Conservation (phyloP, 257 asterid species). For the Vinca minor region DNA sequence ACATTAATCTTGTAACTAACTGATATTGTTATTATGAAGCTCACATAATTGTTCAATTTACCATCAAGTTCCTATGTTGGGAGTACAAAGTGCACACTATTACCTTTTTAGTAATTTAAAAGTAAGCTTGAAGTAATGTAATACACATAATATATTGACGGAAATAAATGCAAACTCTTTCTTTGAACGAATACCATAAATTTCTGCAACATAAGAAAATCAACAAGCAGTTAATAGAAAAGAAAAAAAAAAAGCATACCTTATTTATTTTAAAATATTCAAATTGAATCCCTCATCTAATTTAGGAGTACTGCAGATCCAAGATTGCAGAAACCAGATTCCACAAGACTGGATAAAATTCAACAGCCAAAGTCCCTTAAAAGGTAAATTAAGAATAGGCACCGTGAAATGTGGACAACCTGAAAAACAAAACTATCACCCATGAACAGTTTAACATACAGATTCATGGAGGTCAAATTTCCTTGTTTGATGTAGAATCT, state of each 20-base stretch:
- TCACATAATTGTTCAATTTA: background rate
- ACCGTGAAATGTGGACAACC: background rate
- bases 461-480: background rate
- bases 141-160: background rate
- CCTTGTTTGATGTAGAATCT: too few species aligned
- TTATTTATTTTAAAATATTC: background rate
- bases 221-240: background rate
- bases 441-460: background rate
- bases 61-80: background rate
- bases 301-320: background rate
- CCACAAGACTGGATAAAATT: background rate
- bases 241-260: background rate
- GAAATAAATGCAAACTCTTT: background rate
- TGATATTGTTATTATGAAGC: too few species aligned
- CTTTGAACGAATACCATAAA: background rate
- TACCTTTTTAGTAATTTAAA: background rate
- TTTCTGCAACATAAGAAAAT: background rate
- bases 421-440: background rate
- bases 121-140: background rate
- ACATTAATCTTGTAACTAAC: background rate
- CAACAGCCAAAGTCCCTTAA: background rate
- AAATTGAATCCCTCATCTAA: conserved; percentile 12
- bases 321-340: background rate
- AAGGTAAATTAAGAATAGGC: background rate
- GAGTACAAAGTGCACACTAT: background rate